phyloP scores from a whole-genome alignment of 257 asterid genomes.

The Gentiana dahurica region DNA sequence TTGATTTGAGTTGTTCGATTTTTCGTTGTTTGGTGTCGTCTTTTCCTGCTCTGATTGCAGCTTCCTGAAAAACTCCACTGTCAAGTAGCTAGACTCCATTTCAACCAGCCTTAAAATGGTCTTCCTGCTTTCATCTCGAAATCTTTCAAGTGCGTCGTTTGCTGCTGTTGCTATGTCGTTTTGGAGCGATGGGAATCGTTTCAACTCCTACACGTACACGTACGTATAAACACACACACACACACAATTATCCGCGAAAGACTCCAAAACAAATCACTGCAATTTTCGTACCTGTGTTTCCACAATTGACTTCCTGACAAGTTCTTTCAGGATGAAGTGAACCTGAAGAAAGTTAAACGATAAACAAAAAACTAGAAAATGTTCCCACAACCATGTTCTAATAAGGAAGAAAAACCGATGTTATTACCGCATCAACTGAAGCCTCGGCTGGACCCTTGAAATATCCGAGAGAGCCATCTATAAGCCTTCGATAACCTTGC shows the following conservation, averaged over 20 bases:
- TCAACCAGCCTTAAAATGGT: slow-evolving; percentile 83
- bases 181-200: slow-evolving; percentile 86
- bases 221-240: background rate
- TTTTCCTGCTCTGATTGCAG: slow-evolving; percentile 83
- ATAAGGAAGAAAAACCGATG: background rate
- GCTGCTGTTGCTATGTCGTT: slow-evolving; percentile 90
- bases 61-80: slow-evolving; percentile 90
- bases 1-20: slow-evolving; percentile 18
- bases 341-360: slow-evolving; percentile 36
- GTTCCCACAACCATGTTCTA: background rate
- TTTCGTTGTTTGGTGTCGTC: slow-evolving; percentile 12
- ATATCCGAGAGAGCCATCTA: slow-evolving; percentile 91
- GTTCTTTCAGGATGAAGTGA: slow-evolving; percentile 80
- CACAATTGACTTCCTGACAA: slow-evolving; percentile 79
- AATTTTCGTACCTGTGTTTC: slow-evolving; percentile 57
- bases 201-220: slow-evolving; percentile 73
- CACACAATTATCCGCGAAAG: background rate
- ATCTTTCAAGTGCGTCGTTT: slow-evolving; percentile 85
- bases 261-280: too few species aligned
- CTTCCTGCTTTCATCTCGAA: slow-evolving; percentile 92
- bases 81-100: slow-evolving; percentile 93
- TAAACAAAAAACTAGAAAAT: background rate
- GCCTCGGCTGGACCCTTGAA: slow-evolving; percentile 99
- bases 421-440: slow-evolving; percentile 88
- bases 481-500: slow-evolving; percentile 93